Percentiles rank a stretch among this genome's conserved stretches.
Conservation (phyloP, 768 basidiomycete genomes). For the Macrolepiota fuliginosa region DNA sequence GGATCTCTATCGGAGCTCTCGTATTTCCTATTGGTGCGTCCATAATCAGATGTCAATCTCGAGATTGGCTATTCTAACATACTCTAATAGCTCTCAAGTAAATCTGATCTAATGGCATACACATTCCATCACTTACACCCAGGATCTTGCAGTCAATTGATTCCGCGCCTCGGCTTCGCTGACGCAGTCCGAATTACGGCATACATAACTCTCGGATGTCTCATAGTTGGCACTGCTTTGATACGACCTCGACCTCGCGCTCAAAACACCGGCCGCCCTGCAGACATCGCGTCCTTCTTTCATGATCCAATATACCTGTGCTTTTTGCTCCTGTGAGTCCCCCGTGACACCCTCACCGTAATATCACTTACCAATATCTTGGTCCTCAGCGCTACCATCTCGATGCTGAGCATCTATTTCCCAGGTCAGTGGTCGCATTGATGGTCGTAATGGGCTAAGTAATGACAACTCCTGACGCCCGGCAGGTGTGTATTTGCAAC, state of each 20-base stretch:
- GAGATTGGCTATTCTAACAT: background rate
- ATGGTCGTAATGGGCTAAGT: background rate
- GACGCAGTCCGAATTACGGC: constrained; percentile 12
- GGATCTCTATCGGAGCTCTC: constrained; percentile 38
- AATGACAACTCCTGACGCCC: background rate
- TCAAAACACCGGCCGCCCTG: background rate
- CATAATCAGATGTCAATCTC: background rate
- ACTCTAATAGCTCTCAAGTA: constrained; percentile 21
- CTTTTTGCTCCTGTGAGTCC: constrained; percentile 4
- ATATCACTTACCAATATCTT: background rate
- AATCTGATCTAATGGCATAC: background rate
- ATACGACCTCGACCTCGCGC: constrained; percentile 12
- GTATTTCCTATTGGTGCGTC: constrained; percentile 30
- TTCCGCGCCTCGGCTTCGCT: constrained; percentile 13
- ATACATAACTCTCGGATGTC: constrained; percentile 16
- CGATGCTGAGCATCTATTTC: constrained; percentile 7
- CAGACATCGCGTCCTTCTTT: constrained; percentile 11
- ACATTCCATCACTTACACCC: background rate
- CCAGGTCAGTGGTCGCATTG: background rate
- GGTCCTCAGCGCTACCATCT: constrained; percentile 9
- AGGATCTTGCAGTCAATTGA: constrained; percentile 10
- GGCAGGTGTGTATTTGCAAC: background rate
- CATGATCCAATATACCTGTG: constrained; percentile 13
- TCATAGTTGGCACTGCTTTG: constrained; percentile 9
- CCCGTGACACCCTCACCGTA: background rate